Evolutionary conservation across 2,329 filamentous ascomycete species (phyloP), one percentile per base, ranked within the genome.

Genomic region (Hypoxylon sp.): DNA sequence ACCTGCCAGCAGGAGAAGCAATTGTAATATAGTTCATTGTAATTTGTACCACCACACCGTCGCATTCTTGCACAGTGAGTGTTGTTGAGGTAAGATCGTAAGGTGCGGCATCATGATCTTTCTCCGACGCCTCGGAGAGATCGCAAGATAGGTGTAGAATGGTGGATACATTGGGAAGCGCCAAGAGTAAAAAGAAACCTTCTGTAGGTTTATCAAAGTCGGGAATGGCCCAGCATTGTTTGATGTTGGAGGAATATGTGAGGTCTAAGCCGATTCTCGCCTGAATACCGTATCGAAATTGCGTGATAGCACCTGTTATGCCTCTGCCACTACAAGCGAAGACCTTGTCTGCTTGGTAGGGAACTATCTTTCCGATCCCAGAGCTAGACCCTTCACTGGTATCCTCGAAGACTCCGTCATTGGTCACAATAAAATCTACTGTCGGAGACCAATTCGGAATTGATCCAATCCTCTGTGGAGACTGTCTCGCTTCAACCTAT

Each of bases 261-360:
- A 89, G 80, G 22, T 89, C 86, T 4, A 88, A 74, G 1, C 87
- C 88, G 71, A 93, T 88, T 62, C 86, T 88, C 17, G 91, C 92
- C 74, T 92, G 88, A 29, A 93, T 80, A 3, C 93, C 92, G 77
- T 89, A 84, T 69, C 91, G 87, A 68, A 93, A 84, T 74, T 95
- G 91, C 2, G 88, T 87, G 24, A 95, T 81, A 6, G 86, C 85
- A 9, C 91, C 91, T 31, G 84, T 85, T 1, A 81, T 79, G 0
- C 89, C 89, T 71, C 88, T 87, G 0, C 91, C 90, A 19, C 90
- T 90, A 47, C 89, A 90, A 22, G 87, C 86, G 78, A 92, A 94
- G 13, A 94, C 76, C 24, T 86, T 84, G 72, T 91, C 88, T n/a
- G 82, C 82, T 29, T 73, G 58, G 59, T 73, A 71, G 73, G 75